Base-by-base conservation (phyloP, 192 early-diverging fungal genomes). In the Borealophlyctis nickersoniae region DNA sequence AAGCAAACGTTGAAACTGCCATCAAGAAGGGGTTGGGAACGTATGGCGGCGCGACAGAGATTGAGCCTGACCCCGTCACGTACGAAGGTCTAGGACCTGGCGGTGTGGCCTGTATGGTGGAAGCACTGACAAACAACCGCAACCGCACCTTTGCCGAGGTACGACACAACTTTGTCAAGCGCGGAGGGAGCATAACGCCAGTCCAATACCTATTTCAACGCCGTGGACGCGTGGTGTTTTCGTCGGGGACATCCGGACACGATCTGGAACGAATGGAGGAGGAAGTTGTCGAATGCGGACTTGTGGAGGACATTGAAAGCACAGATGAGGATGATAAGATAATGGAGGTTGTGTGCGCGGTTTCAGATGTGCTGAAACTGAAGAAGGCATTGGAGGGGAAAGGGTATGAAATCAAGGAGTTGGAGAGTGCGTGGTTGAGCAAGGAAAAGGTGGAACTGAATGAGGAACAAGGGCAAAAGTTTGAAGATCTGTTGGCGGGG, bases 201-300 rank as follows among this genome's bases (percentile, higher is more conserved):
- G 86, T 92, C 1, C 68, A 69, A 53, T 92, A 85, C 72, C 71
- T 90, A 62, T 92, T 92, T 76, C 71, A 80, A 19, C 82, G 82
- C 58, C 80, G 77, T 49, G 87, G 88, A 13, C 74, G 75, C 22
- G 70, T 92, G 26, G 78, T 75, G 23, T 81, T 88, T 64, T 62
- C 69, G 5, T 23, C 64, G 11, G 81, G 72, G n/a, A 59, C 51
- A 33, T 66, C 75, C 0, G 58, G 65, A 3, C 71, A 81, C 49
- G 13, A 61, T n/a, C 2, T 50, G 7, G 53, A 63, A 23, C 39
- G 19, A 19, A 28, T 86, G 55, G 88, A 86, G 13, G 67, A 76
- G 30, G 83, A 85, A 35, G 87, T 81, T 13, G 78, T 88, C 32
- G 88, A 87, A 4, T 66, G 73, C 23, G 81, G 77, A 5, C 79